Percentiles rank a stretch among this genome's conserved stretches.
phyloP scores from a whole-genome alignment of 345 rosid genomes.

The Boechera stricta region DNA sequence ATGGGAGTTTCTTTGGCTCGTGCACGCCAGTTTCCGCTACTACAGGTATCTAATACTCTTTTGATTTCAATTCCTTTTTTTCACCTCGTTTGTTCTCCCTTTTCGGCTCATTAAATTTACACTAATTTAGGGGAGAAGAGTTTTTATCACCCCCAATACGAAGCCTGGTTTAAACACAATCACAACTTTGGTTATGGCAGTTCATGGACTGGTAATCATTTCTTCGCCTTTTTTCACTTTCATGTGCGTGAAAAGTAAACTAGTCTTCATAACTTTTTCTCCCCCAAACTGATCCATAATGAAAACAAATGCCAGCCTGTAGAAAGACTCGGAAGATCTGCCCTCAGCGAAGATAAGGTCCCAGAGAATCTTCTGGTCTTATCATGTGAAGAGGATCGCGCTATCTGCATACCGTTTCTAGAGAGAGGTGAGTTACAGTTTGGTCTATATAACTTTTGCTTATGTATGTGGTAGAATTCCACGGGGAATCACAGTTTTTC shows the following conservation, averaged over 20 bases:
- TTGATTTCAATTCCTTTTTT: conserved; percentile 15
- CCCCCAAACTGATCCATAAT: conserved; percentile 36
- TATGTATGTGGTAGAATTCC: not conserved
- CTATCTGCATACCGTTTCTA: conserved; percentile 64
- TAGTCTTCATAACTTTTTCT: not conserved
- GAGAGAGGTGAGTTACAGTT: conserved; percentile 63
- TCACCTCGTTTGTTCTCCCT: conserved; percentile 9
- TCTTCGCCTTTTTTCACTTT: not conserved
- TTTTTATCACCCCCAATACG: conserved; percentile 69
- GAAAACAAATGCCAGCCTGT: conserved; percentile 56
- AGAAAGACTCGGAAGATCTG: conserved; percentile 80
- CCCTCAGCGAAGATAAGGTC: conserved; percentile 59
- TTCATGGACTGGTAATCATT: conserved; percentile 67
- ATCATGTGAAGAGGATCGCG: conserved; percentile 83
- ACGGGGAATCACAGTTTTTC: not conserved
- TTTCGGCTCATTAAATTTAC: conserved; percentile 27
- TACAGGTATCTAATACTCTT: conserved; percentile 50
- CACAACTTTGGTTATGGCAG: conserved; percentile 65
- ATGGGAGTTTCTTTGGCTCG: conserved; percentile 73
- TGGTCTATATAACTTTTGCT: not conserved
- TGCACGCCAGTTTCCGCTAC: conserved; percentile 66
- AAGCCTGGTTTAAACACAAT: conserved; percentile 74
- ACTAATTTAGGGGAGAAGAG: conserved; percentile 65
- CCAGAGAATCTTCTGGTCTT: conserved; percentile 69
- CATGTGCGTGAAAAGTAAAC: not conserved